A percentile compares a stretch with the other conserved stretches of the same genome.
Conservation (phyloP, 768 basidiomycete species). For the Mycena sanguinolenta region DNA sequence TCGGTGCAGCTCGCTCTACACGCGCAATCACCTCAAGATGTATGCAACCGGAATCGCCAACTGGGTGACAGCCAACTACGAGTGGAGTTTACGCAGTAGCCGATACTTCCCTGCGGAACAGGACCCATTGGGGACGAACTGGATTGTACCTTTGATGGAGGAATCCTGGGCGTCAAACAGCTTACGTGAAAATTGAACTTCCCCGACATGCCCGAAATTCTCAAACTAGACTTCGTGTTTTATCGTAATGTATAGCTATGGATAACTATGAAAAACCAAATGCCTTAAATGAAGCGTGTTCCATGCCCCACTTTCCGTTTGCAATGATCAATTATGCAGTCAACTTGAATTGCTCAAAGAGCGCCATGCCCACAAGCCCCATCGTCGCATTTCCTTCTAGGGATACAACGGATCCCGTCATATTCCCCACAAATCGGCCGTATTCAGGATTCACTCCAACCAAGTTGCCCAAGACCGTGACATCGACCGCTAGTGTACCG, state of each 20-base stretch:
- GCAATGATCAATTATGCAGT: neutral
- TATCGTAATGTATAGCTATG: too few species aligned
- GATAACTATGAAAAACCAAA: too few species aligned
- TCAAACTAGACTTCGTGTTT: too few species aligned
- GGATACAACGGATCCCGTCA: constrained; percentile 1
- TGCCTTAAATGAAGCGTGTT: too few species aligned
- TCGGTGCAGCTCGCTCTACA: neutral
- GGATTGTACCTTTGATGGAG: neutral
- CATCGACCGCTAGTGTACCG: constrained; percentile 6
- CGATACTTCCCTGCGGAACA: neutral
- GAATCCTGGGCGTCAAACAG: neutral
- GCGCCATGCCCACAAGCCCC: constrained; percentile 11
- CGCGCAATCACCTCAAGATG: neutral
- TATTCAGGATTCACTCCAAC: neutral
- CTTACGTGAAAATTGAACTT: neutral
- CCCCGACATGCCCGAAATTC: neutral
- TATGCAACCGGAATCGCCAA: constrained; percentile 1
- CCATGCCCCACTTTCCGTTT: too few species aligned
- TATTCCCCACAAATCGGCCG: constrained; percentile 14
- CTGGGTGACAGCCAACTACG: constrained; percentile 18
- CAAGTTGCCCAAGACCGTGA: neutral
- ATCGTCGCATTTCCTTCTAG: neutral
- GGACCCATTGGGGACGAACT: neutral
- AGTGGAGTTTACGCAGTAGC: neutral
- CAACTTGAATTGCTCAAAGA: constrained; percentile 32